These are phyloP conservation scores for Candida coleopterorum DNA, from an alignment of 805 yeast genomes.

Conservation along the genomic window DNA sequence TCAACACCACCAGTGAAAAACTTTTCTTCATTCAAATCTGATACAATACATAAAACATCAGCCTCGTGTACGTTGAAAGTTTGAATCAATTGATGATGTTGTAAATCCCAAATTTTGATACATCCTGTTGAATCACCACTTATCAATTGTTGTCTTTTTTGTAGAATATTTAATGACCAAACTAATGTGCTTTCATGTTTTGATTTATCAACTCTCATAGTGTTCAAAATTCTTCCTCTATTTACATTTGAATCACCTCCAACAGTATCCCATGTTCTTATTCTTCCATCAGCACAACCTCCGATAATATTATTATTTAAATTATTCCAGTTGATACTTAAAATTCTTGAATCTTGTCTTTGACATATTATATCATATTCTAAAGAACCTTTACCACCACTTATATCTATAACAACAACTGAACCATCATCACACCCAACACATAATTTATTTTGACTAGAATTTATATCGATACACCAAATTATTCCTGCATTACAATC, in stretches of 20 bases:
- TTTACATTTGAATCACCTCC: slow-evolving; percentile 31
- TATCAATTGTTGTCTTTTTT: slow-evolving; percentile 67
- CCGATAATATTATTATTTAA: slow-evolving; percentile 62
- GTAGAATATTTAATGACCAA: slow-evolving; percentile 75
- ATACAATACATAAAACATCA: slow-evolving; percentile 73
- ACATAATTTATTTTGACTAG: slow-evolving; percentile 59
- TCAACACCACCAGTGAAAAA: slow-evolving; percentile 92
- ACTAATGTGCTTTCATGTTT: slow-evolving; percentile 83
- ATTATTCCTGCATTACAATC: slow-evolving; percentile 92
- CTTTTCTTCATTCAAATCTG: slow-evolving; percentile 54
- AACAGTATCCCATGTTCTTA: slow-evolving; percentile 64
- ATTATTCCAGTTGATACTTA: slow-evolving; percentile 72
- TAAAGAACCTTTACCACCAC: slow-evolving; percentile 79
- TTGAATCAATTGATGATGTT: slow-evolving; percentile 71
- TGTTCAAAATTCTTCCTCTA: slow-evolving; percentile 67
- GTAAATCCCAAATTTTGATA: slow-evolving; percentile 87
- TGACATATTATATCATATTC: slow-evolving; percentile 74
- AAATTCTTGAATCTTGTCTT: slow-evolving; percentile 77
- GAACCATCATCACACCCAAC: slow-evolving; percentile 96
- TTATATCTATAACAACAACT: slow-evolving; percentile 76
- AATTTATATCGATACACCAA: slow-evolving; percentile 78
- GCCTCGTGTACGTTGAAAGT: slow-evolving; percentile 84
- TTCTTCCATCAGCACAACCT: slow-evolving; percentile 93
- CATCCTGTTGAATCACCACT: slow-evolving; percentile 96
- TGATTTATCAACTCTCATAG: slow-evolving; percentile 90